phyloP scores from a whole-genome alignment of 169 alveolate species.

The Plasmodium reichenowi region DNA sequence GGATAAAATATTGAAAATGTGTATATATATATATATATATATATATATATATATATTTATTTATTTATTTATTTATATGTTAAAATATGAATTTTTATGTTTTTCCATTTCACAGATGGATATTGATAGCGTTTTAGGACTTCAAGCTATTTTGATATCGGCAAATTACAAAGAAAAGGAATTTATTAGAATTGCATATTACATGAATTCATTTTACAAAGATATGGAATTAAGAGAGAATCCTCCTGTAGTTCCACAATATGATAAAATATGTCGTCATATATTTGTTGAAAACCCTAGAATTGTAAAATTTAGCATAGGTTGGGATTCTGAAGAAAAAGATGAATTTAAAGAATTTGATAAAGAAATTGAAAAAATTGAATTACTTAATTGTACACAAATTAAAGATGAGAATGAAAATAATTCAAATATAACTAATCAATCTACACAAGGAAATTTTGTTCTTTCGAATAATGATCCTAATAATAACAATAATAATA shows the following conservation, averaged over 20 bases:
- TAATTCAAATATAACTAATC: slow-evolving; percentile 29
- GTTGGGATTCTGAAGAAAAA: slow-evolving; percentile 92
- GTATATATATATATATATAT: background rate
- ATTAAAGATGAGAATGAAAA: slow-evolving; percentile 62
- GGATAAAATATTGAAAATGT: background rate
- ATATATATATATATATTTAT: background rate
- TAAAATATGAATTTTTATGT: too few relatives aligned
- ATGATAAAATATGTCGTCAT: slow-evolving; percentile 93
- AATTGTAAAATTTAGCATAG: slow-evolving; percentile 96
- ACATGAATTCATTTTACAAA: slow-evolving; percentile 95
- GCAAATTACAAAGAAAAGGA: slow-evolving; percentile 95
- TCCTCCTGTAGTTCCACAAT: slow-evolving; percentile 94
- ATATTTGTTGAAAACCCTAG: slow-evolving; percentile 96
- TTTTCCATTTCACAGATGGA: slow-evolving; percentile 78
- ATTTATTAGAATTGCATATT: slow-evolving; percentile 97
- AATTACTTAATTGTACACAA: slow-evolving; percentile 33
- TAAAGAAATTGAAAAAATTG: slow-evolving; percentile 75
- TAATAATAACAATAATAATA: background rate
- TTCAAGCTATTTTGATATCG: slow-evolving; percentile 96
- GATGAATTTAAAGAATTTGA: slow-evolving; percentile 81
- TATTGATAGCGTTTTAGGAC: slow-evolving; percentile 92
- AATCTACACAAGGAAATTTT: slow-evolving; percentile 42
- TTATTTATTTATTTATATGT: too few relatives aligned
- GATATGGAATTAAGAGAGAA: slow-evolving; percentile 94
- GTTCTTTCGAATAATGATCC: background rate